phyloP scores from a whole-genome alignment of 2,329 filamentous ascomycete species.

The Cryphonectria nitschkei region DNA sequence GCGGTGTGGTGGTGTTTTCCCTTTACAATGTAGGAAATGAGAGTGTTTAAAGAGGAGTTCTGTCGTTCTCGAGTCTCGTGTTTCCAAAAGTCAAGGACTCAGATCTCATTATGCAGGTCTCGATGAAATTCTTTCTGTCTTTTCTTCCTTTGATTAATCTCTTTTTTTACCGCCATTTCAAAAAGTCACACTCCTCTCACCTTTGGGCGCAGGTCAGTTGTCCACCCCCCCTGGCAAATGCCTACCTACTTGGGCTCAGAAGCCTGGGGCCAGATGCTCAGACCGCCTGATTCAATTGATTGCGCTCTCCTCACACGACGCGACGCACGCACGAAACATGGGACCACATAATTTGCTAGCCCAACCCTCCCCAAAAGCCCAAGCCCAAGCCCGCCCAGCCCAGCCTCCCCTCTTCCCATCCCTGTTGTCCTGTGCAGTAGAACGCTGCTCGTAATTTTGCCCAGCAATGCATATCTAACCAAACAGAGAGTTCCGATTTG shows the following conservation, averaged over 20 bases:
- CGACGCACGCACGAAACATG: neutral
- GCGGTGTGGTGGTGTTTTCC: neutral
- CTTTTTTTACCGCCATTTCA: neutral
- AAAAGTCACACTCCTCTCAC: neutral
- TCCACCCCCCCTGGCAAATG: too few relatives aligned
- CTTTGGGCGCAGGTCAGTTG: neutral
- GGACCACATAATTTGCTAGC: neutral
- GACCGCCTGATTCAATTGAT: neutral
- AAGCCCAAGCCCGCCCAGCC: too few relatives aligned
- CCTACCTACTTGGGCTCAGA: neutral
- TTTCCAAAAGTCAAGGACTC: neutral
- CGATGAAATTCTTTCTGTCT: neutral
- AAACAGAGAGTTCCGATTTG: neutral
- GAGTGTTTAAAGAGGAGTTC: neutral
- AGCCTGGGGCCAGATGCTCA: conserved; percentile 1
- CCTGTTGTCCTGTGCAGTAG: neutral
- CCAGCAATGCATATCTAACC: neutral
- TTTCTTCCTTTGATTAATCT: neutral
- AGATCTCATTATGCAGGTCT: neutral
- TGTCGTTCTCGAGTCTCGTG: neutral
- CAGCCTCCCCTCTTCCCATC: neutral
- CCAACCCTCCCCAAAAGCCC: neutral
- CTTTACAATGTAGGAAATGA: neutral
- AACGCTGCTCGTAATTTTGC: neutral
- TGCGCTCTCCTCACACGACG: neutral